Base-by-base conservation (phyloP, 164 flowering plant species). In the Berberis vulgaris region DNA sequence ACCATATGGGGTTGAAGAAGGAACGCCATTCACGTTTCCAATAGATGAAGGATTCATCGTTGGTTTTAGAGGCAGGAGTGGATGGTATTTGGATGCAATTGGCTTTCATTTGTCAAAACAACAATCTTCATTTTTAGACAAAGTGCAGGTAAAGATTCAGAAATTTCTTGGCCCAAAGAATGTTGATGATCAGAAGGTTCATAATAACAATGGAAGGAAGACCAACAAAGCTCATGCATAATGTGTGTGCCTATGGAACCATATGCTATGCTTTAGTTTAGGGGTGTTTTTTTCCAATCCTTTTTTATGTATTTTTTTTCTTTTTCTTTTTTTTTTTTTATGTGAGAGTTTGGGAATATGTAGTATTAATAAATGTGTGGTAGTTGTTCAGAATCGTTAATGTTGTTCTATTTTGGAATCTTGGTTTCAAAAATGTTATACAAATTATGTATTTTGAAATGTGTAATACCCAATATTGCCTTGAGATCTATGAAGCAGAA, bases 1-100 rank as follows among this genome's bases (percentile, higher is more conserved):
- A 2, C 89, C 93, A 0, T 87, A 11, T 49, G 96, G 96, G 44
- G 69, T 78, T 0, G 91, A 83, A 74, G 84, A 82, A 72, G 96
- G 93, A 10, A 87, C 84, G 0, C 89, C 89, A 0, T 89, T 86
- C 67, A 65, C 76, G 1, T 78, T 81, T 13, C 65, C 83, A 0
- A 75, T 81, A 66, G 85, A 86, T 7, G 90, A 85, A 59, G 87
- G 84, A 2, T 54, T 57, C 3, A 76, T 89, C 3, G 81, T 81
- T 0, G 91, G 91, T 0, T 78, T 89, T 68, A 75, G 60, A 55
- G 96, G 96, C 11, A 75, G 84, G 44, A 74, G 79, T 55, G 88
- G 86, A 0, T 84, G 91, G 89, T 79, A 71, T 47, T 55, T 86
- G 12, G 92, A 88, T 65, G 69, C 88, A 0, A 66, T 88, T 10